Evolutionary conservation across 164 flowering plant species (phyloP), one percentile per base, ranked within the genome.

Genomic region (Dillenia suffruticosa): DNA sequence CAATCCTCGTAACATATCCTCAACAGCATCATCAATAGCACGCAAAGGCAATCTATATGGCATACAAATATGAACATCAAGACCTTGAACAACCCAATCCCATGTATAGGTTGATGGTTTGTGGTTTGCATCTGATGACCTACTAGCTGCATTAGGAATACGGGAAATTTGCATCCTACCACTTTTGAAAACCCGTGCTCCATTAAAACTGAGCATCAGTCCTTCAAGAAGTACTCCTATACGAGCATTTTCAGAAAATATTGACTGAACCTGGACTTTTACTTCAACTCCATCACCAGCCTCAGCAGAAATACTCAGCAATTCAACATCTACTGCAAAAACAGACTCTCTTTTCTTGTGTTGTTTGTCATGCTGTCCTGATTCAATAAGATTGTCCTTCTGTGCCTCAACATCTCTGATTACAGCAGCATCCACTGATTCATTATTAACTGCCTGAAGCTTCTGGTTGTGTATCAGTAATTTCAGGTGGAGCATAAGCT

Each of bases 71-170:
- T 88, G 97, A 56, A 95, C 82, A 77, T 90, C 96, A 70, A 86
- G 85, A 22, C 97, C 99, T 84, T 88, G 97, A 71, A 95, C 77
- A 51, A 92, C 89, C 92, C 93, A 95, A 71, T 95, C 99, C 99
- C 97, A 92, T 52, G 81, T 72, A n/a, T 83, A 74, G 26, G 62
- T 58, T 47, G 55, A 56, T 17, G 75, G 79, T 46, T 52, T 40
- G 68, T 54, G 44, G 67, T 81, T 87, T 57, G 73, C 72, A 72
- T 81, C 84, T 63, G 70, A 68, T 46, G 79, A 61, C 67, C 71
- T 68, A 58, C 63, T 64, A 50, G 94, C 75, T 14, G 68, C 64
- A 67, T 74, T 81, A 54, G 99, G 99, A 63, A 95, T 77, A 13
- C 96, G 90, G 13, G 99, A 95, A 74, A 95, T 81, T 74, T 95